Percentiles rank a stretch among this genome's conserved stretches.
phyloP scores from a whole-genome alignment of 192 early-diverging fungal genomes.

The Linnemannia exigua region DNA sequence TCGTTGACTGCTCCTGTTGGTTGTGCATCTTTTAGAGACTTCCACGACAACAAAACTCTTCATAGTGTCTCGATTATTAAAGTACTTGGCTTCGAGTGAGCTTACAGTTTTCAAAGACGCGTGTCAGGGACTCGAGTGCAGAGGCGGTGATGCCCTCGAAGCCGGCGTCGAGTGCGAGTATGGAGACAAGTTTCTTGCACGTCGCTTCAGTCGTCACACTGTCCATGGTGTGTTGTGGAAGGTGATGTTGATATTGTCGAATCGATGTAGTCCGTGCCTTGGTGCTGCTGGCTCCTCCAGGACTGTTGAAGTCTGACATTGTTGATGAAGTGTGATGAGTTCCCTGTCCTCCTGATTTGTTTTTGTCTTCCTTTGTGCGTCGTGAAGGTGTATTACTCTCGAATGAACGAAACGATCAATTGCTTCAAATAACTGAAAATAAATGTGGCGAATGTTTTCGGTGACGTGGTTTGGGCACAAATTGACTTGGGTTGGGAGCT shows the following conservation, averaged over 20 bases:
- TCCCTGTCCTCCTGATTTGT: background rate
- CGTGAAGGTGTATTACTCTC: no score
- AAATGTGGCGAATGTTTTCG: background rate
- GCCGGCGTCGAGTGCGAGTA: conserved; percentile 60
- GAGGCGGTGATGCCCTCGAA: conserved; percentile 57
- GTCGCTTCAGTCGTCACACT: conserved; percentile 36
- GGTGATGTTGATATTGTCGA: background rate
- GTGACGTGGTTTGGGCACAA: background rate
- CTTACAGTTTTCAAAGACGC: conserved; percentile 60
- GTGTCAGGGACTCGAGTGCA: conserved; percentile 55
- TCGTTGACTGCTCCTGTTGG: background rate
- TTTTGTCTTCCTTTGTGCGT: background rate
- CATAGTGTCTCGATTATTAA: no score
- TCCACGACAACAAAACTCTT: background rate
- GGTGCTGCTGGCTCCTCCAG: background rate
- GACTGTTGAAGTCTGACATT: conserved; percentile 43
- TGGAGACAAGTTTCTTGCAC: conserved; percentile 54
- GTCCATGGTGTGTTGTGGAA: conserved; percentile 29
- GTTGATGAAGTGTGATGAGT: background rate
- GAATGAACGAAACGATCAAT: no score
- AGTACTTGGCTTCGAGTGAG: background rate
- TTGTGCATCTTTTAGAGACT: background rate
- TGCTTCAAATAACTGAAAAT: no score
- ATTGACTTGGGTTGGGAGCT: background rate
- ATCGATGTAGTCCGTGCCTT: background rate